A percentile compares a stretch with the other conserved stretches of the same genome.
These are phyloP conservation scores for Sphaceloma murrayae DNA, from an alignment of 2,329 filamentous ascomycete genomes.

Conservation along the genomic window DNA sequence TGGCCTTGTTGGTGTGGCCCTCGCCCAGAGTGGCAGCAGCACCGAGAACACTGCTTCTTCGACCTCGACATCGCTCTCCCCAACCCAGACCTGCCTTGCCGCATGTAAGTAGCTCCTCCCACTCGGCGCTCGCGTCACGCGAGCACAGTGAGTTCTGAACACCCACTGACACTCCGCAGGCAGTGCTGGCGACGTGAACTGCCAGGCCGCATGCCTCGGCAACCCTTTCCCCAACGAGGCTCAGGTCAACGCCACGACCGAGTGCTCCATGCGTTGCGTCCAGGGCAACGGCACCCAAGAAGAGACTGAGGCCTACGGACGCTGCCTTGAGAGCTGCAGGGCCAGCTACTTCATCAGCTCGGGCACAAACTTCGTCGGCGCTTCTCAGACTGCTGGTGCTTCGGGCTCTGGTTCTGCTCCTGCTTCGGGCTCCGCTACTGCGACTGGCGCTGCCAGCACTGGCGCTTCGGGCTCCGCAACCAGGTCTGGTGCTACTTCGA, in stretches of 20 bases:
- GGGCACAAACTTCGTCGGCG: conserved; percentile 17
- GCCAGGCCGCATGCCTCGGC: conserved; percentile 42
- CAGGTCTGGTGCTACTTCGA: no score
- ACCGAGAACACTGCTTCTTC: conserved; percentile 17
- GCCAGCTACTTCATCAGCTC: conserved; percentile 17
- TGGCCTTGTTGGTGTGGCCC: conserved; percentile 37
- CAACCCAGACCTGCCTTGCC: conserved; percentile 29
- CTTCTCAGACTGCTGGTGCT: conserved; percentile 23
- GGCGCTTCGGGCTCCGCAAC: conserved; percentile 22
- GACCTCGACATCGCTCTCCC: conserved; percentile 23
- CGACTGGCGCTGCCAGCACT: conserved; percentile 6
- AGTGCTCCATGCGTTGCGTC: conserved; percentile 44
- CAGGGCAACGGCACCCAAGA: conserved; percentile 42
- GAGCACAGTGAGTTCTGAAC: background rate
- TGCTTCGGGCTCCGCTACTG: conserved; percentile 19
- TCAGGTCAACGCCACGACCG: conserved; percentile 42
- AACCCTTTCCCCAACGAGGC: conserved; percentile 44
- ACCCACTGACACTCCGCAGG: conserved; percentile 32
- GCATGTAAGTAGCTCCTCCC: conserved; percentile 29
- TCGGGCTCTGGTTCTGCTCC: conserved; percentile 20
- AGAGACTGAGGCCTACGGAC: conserved; percentile 38
- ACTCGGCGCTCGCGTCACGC: background rate
- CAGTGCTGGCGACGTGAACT: conserved; percentile 38
- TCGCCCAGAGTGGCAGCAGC: conserved; percentile 29
- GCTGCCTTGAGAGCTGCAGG: conserved; percentile 40